These are phyloP conservation scores for Nemania serpens DNA, from an alignment of 2,329 filamentous ascomycete genomes.

Conservation along the genomic window DNA sequence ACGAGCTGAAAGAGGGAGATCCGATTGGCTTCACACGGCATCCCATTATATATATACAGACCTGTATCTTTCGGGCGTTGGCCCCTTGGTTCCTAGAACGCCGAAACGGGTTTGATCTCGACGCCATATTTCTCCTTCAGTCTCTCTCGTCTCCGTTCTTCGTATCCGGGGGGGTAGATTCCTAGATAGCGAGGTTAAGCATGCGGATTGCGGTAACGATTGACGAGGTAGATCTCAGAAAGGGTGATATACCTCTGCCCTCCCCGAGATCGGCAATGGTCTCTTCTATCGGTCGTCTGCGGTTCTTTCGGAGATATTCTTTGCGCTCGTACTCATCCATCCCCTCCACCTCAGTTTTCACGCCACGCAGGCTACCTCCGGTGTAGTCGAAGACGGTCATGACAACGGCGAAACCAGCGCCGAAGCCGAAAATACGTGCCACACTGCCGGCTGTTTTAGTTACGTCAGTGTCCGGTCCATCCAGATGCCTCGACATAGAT, in stretches of 20 bases:
- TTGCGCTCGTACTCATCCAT: constrained; percentile 76
- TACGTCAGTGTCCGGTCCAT: constrained; percentile 11
- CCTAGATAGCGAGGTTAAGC: constrained; percentile 53
- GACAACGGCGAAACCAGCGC: constrained; percentile 57
- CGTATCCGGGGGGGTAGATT: constrained; percentile 80
- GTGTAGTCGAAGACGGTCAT: constrained; percentile 67
- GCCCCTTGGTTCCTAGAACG: constrained; percentile 48
- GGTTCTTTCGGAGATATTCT: constrained; percentile 73
- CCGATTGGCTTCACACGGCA: constrained; percentile 23
- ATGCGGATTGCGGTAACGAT: background rate
- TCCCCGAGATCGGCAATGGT: constrained; percentile 83
- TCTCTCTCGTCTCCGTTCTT: constrained; percentile 79
- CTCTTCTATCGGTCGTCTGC: constrained; percentile 75
- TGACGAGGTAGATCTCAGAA: background rate
- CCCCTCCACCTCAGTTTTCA: constrained; percentile 53
- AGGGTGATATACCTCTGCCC: constrained; percentile 68
- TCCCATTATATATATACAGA: constrained; percentile 38
- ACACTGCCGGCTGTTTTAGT: constrained; percentile 59
- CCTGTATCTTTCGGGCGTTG: constrained; percentile 7
- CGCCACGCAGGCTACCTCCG: constrained; percentile 60
- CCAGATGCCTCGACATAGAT: background rate
- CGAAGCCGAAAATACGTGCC: constrained; percentile 66
- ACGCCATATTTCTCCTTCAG: constrained; percentile 88
- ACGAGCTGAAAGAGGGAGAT: constrained; percentile 11
- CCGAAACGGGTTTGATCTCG: constrained; percentile 72